Evolutionary conservation across 495 filamentous ascomycete genomes (phyloP).

Genomic region (Penicillium taxi): DNA sequence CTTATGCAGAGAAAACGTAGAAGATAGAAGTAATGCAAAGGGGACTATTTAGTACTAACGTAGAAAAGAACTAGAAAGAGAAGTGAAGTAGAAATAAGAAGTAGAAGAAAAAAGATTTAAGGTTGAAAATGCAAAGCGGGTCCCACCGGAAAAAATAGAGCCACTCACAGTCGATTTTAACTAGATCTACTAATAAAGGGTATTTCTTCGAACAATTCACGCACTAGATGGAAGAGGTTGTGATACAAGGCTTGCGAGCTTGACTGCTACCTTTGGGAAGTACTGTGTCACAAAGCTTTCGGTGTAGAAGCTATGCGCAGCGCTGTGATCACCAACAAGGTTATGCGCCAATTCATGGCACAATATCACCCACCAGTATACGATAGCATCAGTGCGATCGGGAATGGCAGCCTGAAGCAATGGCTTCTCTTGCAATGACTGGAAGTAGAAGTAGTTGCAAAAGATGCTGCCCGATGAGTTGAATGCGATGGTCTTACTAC

Average conservation of each 20-base stretch:
- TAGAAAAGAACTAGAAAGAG: slow-evolving; percentile 5
- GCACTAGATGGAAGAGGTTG: slow-evolving; percentile 1
- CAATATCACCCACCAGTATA: slow-evolving; percentile 88
- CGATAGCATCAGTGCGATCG: slow-evolving; percentile 54
- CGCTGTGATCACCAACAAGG: slow-evolving; percentile 67
- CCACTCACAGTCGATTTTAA: too few species aligned
- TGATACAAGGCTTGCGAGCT: slow-evolving; percentile 26
- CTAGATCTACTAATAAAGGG: too few species aligned
- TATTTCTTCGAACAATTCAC: too few species aligned
- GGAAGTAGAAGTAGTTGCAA: slow-evolving; percentile 86
- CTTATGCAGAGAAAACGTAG: too few species aligned
- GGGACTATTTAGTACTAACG: neutral
- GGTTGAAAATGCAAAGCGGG: slow-evolving; percentile 21
- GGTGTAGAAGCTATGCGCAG: slow-evolving; percentile 77
- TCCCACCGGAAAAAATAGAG: slow-evolving; percentile 20
- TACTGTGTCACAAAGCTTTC: slow-evolving; percentile 47
- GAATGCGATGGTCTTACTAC: slow-evolving; percentile 82
- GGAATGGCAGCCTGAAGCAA: slow-evolving; percentile 30
- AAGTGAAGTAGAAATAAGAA: too few species aligned
- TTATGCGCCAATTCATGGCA: slow-evolving; percentile 96
- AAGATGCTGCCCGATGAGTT: slow-evolving; percentile 80
- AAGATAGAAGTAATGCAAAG: too few species aligned
- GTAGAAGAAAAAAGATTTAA: slow-evolving; percentile 16
- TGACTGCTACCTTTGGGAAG: slow-evolving; percentile 41
- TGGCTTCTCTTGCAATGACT: slow-evolving; percentile 58